Evolutionary conservation across 305 asterid species (phyloP).

Genomic region (Solanum chacoense): DNA sequence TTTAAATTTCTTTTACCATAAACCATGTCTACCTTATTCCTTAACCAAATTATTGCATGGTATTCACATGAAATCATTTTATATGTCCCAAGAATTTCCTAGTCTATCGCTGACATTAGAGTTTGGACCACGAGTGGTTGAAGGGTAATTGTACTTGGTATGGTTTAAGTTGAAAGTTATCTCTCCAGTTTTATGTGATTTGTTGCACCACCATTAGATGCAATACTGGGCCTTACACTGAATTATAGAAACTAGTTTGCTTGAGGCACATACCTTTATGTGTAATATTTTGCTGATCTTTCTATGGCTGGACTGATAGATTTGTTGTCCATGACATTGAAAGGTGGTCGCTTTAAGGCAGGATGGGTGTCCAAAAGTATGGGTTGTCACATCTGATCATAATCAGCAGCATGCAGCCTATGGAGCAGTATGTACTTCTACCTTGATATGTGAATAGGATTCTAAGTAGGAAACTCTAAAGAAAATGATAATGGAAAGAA

Average conservation of each 20-base stretch:
- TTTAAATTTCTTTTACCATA: not conserved
- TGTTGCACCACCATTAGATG: not conserved
- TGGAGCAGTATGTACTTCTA: constrained; percentile 63
- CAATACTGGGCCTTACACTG: not conserved
- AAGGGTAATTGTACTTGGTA: not conserved
- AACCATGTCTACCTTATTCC: not conserved
- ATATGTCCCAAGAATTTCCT: not conserved
- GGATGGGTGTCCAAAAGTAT: constrained; percentile 96
- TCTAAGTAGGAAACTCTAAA: not conserved
- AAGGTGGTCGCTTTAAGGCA: constrained; percentile 81
- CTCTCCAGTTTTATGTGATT: not conserved
- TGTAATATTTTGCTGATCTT: not conserved
- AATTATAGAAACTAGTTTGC: not conserved
- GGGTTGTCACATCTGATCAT: constrained; percentile 93
- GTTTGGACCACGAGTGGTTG: not conserved
- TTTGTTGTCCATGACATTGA: not conserved
- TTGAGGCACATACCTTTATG: not conserved
- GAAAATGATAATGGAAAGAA: not conserved
- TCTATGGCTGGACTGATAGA: not conserved
- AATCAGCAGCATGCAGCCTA: constrained; percentile 76
- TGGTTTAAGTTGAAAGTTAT: not conserved
- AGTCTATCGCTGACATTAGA: not conserved
- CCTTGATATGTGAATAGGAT: not conserved
- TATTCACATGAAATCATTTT: not conserved
- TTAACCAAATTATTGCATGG: not conserved